Evolutionary conservation across 208 protist species (phyloP).

Genomic region (Leishmania gerbilli): DNA sequence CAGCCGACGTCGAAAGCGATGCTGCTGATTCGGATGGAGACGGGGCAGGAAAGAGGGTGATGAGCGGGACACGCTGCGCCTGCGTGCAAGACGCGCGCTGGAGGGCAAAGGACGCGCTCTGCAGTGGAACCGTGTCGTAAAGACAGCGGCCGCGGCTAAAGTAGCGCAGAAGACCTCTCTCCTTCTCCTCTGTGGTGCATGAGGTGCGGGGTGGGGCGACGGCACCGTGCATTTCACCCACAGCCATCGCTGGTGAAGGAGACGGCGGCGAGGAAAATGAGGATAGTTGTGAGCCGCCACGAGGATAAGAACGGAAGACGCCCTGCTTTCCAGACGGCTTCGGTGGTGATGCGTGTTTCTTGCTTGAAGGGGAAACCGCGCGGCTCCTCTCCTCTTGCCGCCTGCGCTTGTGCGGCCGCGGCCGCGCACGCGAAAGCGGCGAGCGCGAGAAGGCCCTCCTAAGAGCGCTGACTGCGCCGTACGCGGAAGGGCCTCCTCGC

Average conservation of each 20-base stretch:
- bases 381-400: not conserved
- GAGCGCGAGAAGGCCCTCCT: not conserved
- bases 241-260: not conserved
- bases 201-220: not conserved
- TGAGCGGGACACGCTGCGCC: slow-evolving; percentile 21
- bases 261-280: not conserved
- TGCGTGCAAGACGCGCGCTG: slow-evolving; percentile 23
- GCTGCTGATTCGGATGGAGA: not conserved
- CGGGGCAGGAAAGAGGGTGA: slow-evolving; percentile 24
- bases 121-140: slow-evolving; percentile 14
- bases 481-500: not conserved
- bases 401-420: not conserved
- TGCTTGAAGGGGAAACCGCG: not conserved
- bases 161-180: slow-evolving; percentile 31
- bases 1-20: not conserved
- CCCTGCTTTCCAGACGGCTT: not conserved
- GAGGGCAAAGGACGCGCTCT: slow-evolving; percentile 15
- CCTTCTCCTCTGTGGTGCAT: slow-evolving; percentile 5
- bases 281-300: not conserved
- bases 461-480: not conserved
- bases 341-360: not conserved
- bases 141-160: slow-evolving; percentile 23
- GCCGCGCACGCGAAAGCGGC: not conserved
- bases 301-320: not conserved
- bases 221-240: not conserved